These are phyloP conservation scores for Trichocomaceae sp. DNA, from an alignment of 2,329 filamentous ascomycete species.

Conservation along the genomic window DNA sequence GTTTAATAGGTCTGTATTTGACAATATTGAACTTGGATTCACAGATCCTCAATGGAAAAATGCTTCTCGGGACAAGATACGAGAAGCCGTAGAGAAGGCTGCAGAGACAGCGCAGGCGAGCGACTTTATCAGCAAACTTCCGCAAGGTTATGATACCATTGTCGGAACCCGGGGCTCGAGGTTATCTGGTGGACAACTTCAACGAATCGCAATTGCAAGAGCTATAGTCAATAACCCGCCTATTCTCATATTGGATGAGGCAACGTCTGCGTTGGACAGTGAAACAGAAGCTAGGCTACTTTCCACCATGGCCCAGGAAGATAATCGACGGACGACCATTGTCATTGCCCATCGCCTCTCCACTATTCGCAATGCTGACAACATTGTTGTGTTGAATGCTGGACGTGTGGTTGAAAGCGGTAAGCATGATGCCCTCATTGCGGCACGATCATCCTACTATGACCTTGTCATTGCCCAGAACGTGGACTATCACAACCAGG, in stretches of 20 bases:
- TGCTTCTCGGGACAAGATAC: conserved; percentile 48
- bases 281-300: conserved; percentile 83
- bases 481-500: conserved; percentile 53
- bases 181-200: conserved; percentile 85
- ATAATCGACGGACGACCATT: conserved; percentile 45
- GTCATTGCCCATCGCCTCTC: conserved; percentile 42
- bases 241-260: conserved; percentile 81
- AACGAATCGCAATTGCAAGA: conserved; percentile 79
- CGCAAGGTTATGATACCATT: conserved; percentile 74
- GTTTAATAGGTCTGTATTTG: conserved; percentile 73
- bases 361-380: conserved; percentile 40
- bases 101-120: conserved; percentile 52
- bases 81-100: conserved; percentile 17
- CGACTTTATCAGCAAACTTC: conserved; percentile 67
- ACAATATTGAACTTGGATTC: conserved; percentile 62
- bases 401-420: conserved; percentile 42
- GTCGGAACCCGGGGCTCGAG: conserved; percentile 79
- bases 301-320: conserved; percentile 67
- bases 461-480: conserved; percentile 45
- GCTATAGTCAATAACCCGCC: conserved; percentile 75
- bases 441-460: conserved; percentile 33
- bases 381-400: conserved; percentile 41
- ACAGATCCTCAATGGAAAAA: conserved; percentile 62
- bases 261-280: conserved; percentile 80
- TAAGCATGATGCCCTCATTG: conserved; percentile 35